phyloP scores from a whole-genome alignment of 352 stramenopile species.

The Phytophthora lateralis region DNA sequence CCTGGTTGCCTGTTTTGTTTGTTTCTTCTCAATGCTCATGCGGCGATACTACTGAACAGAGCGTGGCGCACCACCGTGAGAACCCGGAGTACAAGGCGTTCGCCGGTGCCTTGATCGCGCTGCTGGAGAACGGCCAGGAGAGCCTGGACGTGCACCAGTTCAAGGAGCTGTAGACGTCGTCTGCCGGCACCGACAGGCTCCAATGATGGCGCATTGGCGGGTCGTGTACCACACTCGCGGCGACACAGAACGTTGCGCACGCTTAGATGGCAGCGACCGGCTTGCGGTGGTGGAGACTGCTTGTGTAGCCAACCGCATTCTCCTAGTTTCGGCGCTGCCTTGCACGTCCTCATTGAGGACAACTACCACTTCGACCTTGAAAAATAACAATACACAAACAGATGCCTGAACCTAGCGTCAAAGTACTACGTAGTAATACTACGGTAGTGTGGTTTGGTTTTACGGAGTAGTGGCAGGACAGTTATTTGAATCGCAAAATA shows the following conservation, averaged over 20 bases:
- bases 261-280: neutral
- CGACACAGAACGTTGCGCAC: neutral
- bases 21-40: neutral
- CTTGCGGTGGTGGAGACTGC: neutral
- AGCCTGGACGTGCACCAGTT: constrained; percentile 26
- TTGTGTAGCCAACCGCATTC: neutral
- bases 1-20: constrained; percentile 8
- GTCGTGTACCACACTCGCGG: neutral
- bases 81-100: constrained; percentile 21
- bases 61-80: constrained; percentile 22
- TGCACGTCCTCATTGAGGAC: neutral
- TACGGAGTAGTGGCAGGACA: too few relatives aligned
- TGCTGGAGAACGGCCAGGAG: constrained; percentile 24
- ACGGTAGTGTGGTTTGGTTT: too few relatives aligned
- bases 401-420: too few relatives aligned
- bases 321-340: neutral
- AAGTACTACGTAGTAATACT: too few relatives aligned
- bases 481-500: too few relatives aligned
- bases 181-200: neutral
- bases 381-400: neutral
- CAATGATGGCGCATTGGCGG: neutral
- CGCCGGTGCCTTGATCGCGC: constrained; percentile 7
- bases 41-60: constrained; percentile 12
- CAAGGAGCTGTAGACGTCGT: constrained; percentile 18
- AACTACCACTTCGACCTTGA: neutral